Evolutionary conservation across 352 stramenopile species (phyloP).

Genomic region (Globisporangium orthogonon): DNA sequence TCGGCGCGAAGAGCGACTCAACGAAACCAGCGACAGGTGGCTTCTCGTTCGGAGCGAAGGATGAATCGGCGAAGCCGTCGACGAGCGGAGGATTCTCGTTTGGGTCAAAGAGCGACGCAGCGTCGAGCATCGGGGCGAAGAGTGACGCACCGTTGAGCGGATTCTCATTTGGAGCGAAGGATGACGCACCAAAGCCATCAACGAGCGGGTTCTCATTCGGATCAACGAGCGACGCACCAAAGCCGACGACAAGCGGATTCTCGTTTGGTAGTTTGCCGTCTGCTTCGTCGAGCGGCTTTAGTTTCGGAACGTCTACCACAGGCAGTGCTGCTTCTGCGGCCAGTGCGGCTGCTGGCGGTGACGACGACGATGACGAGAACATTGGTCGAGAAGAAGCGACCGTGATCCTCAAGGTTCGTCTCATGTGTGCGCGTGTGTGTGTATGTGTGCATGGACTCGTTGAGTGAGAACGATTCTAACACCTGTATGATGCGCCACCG

Average conservation of each 20-base stretch:
- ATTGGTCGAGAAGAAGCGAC: constrained; percentile 79
- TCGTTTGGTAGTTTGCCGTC: constrained; percentile 1
- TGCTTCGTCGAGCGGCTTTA: constrained; percentile 12
- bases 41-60: constrained; percentile 15
- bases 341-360: not conserved
- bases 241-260: not conserved
- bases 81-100: constrained; percentile 11
- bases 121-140: constrained; percentile 2
- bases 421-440: not conserved
- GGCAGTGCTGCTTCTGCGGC: constrained; percentile 13
- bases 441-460: not conserved
- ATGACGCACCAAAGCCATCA: not conserved
- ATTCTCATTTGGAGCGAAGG: constrained; percentile 10
- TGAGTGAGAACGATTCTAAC: not conserved
- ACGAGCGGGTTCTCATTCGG: constrained; percentile 17
- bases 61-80: not conserved
- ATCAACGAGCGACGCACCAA: not conserved
- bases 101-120: not conserved
- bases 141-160: not conserved
- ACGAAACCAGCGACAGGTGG: not conserved
- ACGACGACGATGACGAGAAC: constrained; percentile 74
- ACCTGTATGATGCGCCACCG: not conserved
- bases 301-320: constrained; percentile 12
- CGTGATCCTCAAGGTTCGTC: constrained; percentile 78
- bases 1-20: not conserved